Conservation (phyloP, 2,329 filamentous ascomycete species). For the Fusarium globosum region DNA sequence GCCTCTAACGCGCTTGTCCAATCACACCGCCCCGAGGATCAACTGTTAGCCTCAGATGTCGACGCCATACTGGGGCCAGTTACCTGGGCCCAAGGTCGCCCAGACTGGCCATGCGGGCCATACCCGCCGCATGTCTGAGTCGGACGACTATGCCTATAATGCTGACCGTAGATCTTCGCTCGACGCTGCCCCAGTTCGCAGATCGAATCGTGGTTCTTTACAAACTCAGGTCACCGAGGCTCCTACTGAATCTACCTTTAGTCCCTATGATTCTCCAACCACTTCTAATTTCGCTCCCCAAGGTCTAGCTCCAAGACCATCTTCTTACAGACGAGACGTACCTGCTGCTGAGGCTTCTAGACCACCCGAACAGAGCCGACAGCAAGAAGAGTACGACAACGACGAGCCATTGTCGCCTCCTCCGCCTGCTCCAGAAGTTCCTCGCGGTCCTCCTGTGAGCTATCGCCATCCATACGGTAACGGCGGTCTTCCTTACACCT, state of each 20-base stretch:
- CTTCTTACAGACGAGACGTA: conserved; percentile 65
- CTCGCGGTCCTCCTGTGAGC: conserved; percentile 67
- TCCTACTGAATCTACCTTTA: conserved; percentile 68
- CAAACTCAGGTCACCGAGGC: conserved; percentile 68
- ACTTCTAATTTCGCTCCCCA: conserved; percentile 61
- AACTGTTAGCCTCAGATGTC: conserved; percentile 54
- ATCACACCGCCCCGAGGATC: conserved; percentile 40
- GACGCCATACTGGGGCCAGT: conserved; percentile 68
- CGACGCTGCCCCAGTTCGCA: conserved; percentile 55
- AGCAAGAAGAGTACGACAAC: conserved; percentile 54
- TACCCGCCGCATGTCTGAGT: conserved; percentile 52
- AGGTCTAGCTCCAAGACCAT: conserved; percentile 68
- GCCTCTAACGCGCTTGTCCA: conserved; percentile 35
- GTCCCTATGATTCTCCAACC: conserved; percentile 66
- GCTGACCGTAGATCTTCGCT: conserved; percentile 49
- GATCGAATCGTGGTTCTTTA: conserved; percentile 63
- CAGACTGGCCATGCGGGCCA: conserved; percentile 42
- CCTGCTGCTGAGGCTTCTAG: conserved; percentile 55
- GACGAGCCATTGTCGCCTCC: conserved; percentile 53
- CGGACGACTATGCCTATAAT: conserved; percentile 47
- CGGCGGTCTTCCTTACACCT: conserved; percentile 42
- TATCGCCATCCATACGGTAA: conserved; percentile 61
- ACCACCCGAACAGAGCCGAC: conserved; percentile 52
- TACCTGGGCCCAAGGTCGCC: conserved; percentile 61
- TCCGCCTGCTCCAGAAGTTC: conserved; percentile 69